Percentiles rank a stretch among this genome's conserved stretches.
Evolutionary conservation across 1,139 yeast genomes (phyloP).

Genomic region (Candida sp.): DNA sequence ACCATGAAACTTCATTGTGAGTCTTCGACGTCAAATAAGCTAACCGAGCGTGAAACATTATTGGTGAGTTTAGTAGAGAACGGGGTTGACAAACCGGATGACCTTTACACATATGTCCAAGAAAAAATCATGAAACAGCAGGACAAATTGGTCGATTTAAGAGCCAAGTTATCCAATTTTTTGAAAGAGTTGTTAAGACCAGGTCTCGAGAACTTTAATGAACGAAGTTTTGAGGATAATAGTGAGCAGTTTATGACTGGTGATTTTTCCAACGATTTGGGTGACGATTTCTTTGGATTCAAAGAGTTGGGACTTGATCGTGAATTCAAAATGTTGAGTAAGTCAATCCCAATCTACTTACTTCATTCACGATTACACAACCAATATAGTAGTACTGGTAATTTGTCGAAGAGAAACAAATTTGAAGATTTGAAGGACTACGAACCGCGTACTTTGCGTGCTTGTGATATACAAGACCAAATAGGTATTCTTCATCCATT

Average conservation of each 20-base stretch:
- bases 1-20: constrained; percentile 72
- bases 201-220: constrained; percentile 69
- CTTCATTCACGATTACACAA: constrained; percentile 74
- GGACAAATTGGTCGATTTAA: constrained; percentile 65
- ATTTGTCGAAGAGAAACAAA: constrained; percentile 46
- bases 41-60: constrained; percentile 46
- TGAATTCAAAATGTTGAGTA: constrained; percentile 83
- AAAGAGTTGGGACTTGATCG: constrained; percentile 90
- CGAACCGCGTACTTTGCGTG: constrained; percentile 44
- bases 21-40: constrained; percentile 48
- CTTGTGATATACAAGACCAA: constrained; percentile 50
- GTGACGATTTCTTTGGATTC: constrained; percentile 97
- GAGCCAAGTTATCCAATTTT: constrained; percentile 65
- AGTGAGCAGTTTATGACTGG: constrained; percentile 95
- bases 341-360: constrained; percentile 86
- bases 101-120: constrained; percentile 67
- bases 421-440: constrained; percentile 62
- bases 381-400: constrained; percentile 40
- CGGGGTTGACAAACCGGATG: constrained; percentile 81
- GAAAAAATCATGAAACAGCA: constrained; percentile 73
- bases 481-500: constrained; percentile 62
- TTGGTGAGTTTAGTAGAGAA: constrained; percentile 71
- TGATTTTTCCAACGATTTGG: constrained; percentile 87
- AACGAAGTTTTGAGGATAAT: constrained; percentile 79
- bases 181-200: constrained; percentile 84